Evolutionary conservation across 2,329 filamentous ascomycete genomes (phyloP), one percentile per base, ranked within the genome.

Genomic region (Fusarium sp.): DNA sequence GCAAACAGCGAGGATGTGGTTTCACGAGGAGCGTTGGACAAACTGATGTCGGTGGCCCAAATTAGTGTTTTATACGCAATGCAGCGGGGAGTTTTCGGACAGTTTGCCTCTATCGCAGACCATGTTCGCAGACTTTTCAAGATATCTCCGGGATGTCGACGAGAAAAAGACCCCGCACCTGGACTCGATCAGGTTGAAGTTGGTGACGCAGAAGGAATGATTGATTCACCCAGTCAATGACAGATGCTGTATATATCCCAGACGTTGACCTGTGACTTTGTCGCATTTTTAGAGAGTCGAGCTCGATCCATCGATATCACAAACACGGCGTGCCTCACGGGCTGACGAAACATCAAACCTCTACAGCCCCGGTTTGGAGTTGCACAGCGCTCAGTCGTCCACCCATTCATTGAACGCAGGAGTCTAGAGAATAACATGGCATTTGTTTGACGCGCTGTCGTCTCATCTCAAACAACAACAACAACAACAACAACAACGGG

Each of bases 1-100:
- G 50, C 49, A 50, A 59, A 46, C 29, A 47, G 32, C 14, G 33
- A 25, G 54, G 43, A 46, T 31, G 38, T 21, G 43, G 45, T 54
- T 49, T 54, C 31, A 47, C 55, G n/a, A 31, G 44, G 13, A 13
- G n/a, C 32, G 46, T 46, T 27, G 27, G 39, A 59, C 58, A 56
- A 41, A 37, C 38, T 36, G 46, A 41, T 33, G 35, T 42, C 11
- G 36, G 43, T 41, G 25, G 31, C 15, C 49, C 42, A 37, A 23
- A 41, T 13, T 14, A 25, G 15, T 37, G 38, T 49, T 48, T 61
- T 70, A 68, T 69, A 68, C 42, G 51, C 41, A 42, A 52, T 13
- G 33, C 36, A 45, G 56, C 72, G 73, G 73, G 69, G 67, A 76
- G 69, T 72, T 75, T 64, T 75, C 72, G 71, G 71, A 57, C 43